A percentile compares a stretch with the other conserved stretches of the same genome.
These are phyloP conservation scores for Trametes gibbosa DNA, from an alignment of 768 basidiomycete genomes.

Conservation along the genomic window DNA sequence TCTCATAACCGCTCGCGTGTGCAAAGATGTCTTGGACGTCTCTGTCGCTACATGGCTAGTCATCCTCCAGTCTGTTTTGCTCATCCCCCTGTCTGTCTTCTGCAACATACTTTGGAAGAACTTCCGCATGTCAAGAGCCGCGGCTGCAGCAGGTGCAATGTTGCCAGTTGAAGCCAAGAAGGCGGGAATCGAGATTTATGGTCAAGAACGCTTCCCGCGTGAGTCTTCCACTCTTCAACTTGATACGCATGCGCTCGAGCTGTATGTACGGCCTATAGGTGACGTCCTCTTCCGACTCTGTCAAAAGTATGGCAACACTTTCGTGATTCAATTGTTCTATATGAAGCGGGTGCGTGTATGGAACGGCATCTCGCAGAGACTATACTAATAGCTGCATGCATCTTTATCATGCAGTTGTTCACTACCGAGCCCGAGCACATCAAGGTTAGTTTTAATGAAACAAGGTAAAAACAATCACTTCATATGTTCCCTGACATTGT, in stretches of 20 bases:
- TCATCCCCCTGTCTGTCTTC: not conserved
- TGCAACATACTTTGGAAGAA: not conserved
- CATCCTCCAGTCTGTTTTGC: not conserved
- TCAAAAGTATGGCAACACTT: conserved; percentile 13
- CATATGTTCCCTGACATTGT: too few relatives aligned
- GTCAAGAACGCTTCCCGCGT: not conserved
- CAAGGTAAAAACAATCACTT: too few relatives aligned
- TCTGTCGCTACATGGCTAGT: not conserved
- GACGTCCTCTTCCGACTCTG: conserved; percentile 9
- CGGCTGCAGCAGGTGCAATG: conserved; percentile 2
- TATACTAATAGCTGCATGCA: not conserved
- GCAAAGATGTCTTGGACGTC: not conserved
- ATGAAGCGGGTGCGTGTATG: conserved; percentile 1
- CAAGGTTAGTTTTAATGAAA: conserved; percentile 29
- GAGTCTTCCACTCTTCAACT: not conserved
- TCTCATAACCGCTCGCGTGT: not conserved
- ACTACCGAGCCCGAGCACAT: conserved; percentile 40
- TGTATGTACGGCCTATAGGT: not conserved
- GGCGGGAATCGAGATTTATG: not conserved
- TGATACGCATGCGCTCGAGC: not conserved
- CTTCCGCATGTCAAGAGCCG: not conserved
- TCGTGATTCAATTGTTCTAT: not conserved
- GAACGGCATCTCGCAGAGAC: not conserved
- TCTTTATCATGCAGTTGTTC: conserved; percentile 28
- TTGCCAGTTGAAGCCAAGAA: not conserved